Conservation (phyloP, 176 grass and related monocot species). For the Lolium multiflorum region DNA sequence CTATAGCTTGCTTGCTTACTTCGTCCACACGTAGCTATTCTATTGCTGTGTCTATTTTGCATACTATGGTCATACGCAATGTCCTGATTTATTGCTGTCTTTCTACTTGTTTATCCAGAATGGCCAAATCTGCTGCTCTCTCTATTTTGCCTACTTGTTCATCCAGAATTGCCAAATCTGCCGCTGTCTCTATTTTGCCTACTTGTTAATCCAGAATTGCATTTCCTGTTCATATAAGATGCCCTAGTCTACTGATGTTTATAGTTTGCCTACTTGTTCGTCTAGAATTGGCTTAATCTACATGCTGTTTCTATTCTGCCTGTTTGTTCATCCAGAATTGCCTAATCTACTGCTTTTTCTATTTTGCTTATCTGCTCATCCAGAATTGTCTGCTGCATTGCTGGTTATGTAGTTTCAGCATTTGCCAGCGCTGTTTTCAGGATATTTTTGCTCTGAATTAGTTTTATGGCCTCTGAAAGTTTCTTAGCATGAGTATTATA, state of each 20-base stretch:
- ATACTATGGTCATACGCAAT: neutral
- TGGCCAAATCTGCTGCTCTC: neutral
- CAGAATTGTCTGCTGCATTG: neutral
- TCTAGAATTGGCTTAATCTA: neutral
- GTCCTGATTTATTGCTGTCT: constrained; percentile 7
- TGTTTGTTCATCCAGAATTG: neutral
- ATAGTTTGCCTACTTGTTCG: neutral
- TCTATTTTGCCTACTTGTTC: neutral
- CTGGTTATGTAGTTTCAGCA: neutral
- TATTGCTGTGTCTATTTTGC: neutral
- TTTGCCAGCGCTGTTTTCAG: neutral
- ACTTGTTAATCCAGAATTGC: neutral
- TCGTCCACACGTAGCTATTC: constrained; percentile 1
- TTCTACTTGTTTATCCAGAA: constrained; percentile 17
- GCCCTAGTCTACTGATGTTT: neutral
- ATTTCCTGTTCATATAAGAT: neutral
- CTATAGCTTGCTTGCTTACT: neutral
- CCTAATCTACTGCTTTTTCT: neutral
- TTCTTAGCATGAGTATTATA: constrained; percentile 36
- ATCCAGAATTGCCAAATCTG: neutral
- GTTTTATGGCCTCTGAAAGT: constrained; percentile 12
- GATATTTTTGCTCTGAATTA: neutral
- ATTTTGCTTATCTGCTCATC: neutral
- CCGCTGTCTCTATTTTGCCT: neutral
- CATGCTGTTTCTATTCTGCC: too few species aligned